Evolutionary conservation across 139 green algal genomes (phyloP).

Genomic region (Coelastrella sp.): DNA sequence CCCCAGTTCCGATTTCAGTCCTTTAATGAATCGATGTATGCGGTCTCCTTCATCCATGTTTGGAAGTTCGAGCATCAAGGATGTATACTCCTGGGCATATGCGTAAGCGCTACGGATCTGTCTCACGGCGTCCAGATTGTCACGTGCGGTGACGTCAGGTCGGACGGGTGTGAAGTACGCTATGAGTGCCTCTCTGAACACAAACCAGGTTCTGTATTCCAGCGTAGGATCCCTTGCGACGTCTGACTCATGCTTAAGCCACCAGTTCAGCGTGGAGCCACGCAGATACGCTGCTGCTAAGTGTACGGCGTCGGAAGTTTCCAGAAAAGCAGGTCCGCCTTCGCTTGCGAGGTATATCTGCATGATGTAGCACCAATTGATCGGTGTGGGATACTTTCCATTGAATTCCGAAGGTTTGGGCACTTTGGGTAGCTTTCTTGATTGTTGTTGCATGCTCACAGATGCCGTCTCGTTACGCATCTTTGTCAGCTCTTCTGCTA

Average conservation of each 20-base stretch:
- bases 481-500: neutral
- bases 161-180: neutral
- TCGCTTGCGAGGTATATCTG: neutral
- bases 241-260: neutral
- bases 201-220: neutral
- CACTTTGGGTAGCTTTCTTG: neutral
- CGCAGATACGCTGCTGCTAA: neutral
- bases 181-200: neutral
- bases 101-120: neutral
- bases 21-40: slow-evolving; percentile 51
- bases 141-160: neutral
- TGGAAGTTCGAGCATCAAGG: slow-evolving; percentile 31
- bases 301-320: neutral
- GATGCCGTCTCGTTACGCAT: neutral
- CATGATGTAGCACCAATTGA: neutral
- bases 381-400: neutral
- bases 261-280: neutral
- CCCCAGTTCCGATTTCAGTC: neutral
- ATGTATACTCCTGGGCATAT: slow-evolving; percentile 29
- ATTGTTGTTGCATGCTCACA: neutral
- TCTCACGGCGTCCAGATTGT: neutral
- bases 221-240: neutral
- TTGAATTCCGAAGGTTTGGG: neutral
- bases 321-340: neutral
- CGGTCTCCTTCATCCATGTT: slow-evolving; percentile 40